Base-by-base conservation (phyloP, 495 filamentous ascomycete genomes). In the Clohesyomyces aquaticus region DNA sequence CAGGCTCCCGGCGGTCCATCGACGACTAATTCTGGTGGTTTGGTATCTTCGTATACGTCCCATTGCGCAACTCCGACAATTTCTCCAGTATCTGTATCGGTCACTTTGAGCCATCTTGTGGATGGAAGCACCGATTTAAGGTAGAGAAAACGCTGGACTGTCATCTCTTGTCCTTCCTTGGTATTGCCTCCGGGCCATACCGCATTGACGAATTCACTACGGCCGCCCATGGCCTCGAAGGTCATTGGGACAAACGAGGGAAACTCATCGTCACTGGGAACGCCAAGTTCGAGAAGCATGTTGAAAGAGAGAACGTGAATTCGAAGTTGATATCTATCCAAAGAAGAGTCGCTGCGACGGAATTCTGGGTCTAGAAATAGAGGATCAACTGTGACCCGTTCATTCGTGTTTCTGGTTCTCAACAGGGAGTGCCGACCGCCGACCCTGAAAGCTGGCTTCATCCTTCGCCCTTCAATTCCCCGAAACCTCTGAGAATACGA, bases 1-100 rank as follows among this genome's bases (percentile, higher is more conserved):
- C 58, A 61, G 11, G 58, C 27, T 10, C 58, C 58, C 9, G 58
- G 58, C 1, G 58, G 58, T 12, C 58, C 58, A 42, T 61, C 58
- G 6, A 61, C n/a, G 10, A 32, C 21, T 23, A 32, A 28, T 19
- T 47, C 55, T 18, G 18, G 41, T 3, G 57, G 57, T 51, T 43
- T 49, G 19, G 22, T 21, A 29, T 41, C 46, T 16, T 48, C 42
- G 21, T 35, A 26, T 12, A 59, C 28, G 23, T 28, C 18, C 55
- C 55, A 59, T 22, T 48, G 35, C n/a, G 55, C 42, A 19, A 27
- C 19, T 19, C 41, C 55, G 38, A 59, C 16, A 1, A 59, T 59
- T 18, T 56, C 35, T n/a, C 41, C 55, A 8, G 43, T 26, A 6
- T 26, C 23, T 3, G 55, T 59, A 28, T 59, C 55, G n/a, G 43